Evolutionary conservation across 495 filamentous ascomycete species (phyloP).

Genomic region (Tetracladium marchalianum): DNA sequence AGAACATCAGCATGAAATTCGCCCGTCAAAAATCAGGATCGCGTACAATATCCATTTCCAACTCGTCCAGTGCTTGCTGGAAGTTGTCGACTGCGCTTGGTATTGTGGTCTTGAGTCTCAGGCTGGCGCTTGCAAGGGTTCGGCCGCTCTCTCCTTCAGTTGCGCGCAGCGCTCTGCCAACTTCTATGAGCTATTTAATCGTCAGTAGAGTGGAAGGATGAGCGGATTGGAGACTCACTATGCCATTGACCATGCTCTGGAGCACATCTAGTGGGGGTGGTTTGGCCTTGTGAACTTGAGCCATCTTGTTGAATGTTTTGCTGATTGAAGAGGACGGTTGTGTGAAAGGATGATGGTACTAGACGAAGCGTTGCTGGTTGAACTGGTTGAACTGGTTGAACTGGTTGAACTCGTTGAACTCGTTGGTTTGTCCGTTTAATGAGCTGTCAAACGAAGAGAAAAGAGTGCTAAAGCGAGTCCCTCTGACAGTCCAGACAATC

Average conservation of each 20-base stretch:
- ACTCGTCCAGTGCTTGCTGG: conserved; percentile 37
- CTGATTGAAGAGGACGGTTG: too few species aligned
- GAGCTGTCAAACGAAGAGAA: too few species aligned
- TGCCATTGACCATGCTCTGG: conserved; percentile 34
- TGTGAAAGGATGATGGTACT: too few species aligned
- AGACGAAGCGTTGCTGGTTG: too few species aligned
- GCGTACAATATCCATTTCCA: conserved; percentile 43
- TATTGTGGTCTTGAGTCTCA: conserved; percentile 25
- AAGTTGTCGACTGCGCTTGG: conserved; percentile 31
- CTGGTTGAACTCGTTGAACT: too few species aligned
- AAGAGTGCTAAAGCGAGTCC: too few species aligned
- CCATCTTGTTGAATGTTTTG: conserved; percentile 20
- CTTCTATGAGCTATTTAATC: conserved; percentile 36
- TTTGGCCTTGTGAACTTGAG: conserved; percentile 20
- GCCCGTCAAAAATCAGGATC: background rate
- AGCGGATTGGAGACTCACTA: conserved; percentile 25
- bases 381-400: too few species aligned
- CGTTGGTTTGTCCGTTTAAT: too few species aligned
- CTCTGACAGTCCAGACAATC: too few species aligned
- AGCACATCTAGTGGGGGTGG: conserved; percentile 30
- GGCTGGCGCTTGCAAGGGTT: conserved; percentile 18
- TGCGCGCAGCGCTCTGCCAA: conserved; percentile 35
- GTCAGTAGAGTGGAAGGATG: conserved; percentile 2
- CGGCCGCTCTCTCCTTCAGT: conserved; percentile 29
- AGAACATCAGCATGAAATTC: background rate